Base-by-base conservation (phyloP, 306 rosid species). In the Rosa rugosa region DNA sequence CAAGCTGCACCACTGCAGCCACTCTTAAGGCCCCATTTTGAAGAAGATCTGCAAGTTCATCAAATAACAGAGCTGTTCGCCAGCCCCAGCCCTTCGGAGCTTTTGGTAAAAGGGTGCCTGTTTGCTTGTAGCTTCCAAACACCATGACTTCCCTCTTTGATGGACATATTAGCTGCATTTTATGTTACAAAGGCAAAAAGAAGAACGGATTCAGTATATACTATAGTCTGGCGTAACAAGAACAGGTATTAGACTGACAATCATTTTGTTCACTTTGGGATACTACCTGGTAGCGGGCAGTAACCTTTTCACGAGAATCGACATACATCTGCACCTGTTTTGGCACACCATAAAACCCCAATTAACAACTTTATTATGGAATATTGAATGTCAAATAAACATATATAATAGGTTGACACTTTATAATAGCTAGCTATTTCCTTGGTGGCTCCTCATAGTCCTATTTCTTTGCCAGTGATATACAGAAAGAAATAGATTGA, bases 81-180 rank as follows among this genome's bases (percentile, higher is more conserved):
- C 99, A 95, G 57, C 99, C 99, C 99, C 99, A 95, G 73, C 99
- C 97, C 81, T 95, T 95, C 4, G 99, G 99, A 79, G 93, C 97
- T 85, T 95, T 95, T 0, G 99, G 99, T 69, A 95, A 85, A 79
- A 95, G 98, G 54, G 99, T 95, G 54, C 99, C 99, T 6, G 98
- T 87, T 81, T 93, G 96, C 87, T 93, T 95, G 83, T 86, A 87
- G 86, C 86, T 93, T 86, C 99, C 99, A 72, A 91, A 95, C 71
- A 88, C 91, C 96, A 91, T 86, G 78, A 90, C 91, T 85, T 94
- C 99, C 86, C 97, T 87, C 88, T 94, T 94, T 34, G 97, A 94
- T 22, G 99, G 99, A 81, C 96, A 91, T 75, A 91, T 88, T 87
- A 94, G 84, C 99, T 95, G 62, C 80, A 86, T 20, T 42, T 57